Evolutionary conservation across 306 rosid genomes (phyloP), one percentile per base, ranked within the genome.

Genomic region (Lathyrus oleraceus): DNA sequence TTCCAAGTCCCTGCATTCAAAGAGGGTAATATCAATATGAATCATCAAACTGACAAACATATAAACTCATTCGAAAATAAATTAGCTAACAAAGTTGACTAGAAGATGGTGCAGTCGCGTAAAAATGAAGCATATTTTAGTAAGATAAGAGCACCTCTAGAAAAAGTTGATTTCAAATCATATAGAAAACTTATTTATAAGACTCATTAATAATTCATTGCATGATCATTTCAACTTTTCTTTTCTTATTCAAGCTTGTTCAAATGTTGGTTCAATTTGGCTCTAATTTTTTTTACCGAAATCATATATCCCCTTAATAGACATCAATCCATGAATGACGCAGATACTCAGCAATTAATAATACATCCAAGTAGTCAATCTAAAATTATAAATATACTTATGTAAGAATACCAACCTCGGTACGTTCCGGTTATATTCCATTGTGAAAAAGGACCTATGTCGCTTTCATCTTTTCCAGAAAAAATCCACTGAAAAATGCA

Each of bases 391-490:
- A 59, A 28, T 32, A 32, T 57, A 52, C 14, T 68, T 38, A 35
- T 17, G 43, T 12, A 19, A 72, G 75, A 79, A 76, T 35, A 67
- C 94, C 67, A 81, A 94, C 99, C 99, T 94, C 84, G 86, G 73
- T 94, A 94, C 21, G 99, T 94, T 84, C 99, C 99, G 6, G 88
- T 91, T 76, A 94, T 89, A 71, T 94, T 94, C 99, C 99, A 94
- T 62, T 83, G 63, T 69, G 97, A 85, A 83, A 88, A 94, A 52
- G 96, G 92, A 73, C 96, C 99, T 56, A 86, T 49, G 68, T 86
- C 99, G 72, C 84, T 85, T 79, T 91, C 96, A 2, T 89, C 96
- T 83, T 89, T 94, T 76, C 85, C 88, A 35, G 88, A 62, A 68
- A 87, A 84, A 51, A 91, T 74, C 99, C 99, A 91, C 99, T 94